These are phyloP conservation scores for Suillus hirtellus DNA, from an alignment of 768 basidiomycete species.

Conservation along the genomic window DNA sequence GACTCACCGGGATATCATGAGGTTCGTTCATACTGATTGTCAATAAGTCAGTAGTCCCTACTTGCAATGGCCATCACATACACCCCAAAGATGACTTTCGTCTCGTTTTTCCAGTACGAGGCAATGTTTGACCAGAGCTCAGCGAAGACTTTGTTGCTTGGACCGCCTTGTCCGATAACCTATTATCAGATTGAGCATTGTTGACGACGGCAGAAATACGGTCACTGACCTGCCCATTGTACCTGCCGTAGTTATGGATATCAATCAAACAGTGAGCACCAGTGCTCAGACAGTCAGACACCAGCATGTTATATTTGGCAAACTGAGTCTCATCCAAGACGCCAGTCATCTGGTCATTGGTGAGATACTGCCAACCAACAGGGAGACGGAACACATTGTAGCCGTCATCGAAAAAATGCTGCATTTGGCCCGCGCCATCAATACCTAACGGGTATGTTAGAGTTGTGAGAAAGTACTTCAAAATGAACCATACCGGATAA, in stretches of 20 bases:
- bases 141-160: constrained; percentile 54
- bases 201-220: not conserved
- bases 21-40: constrained; percentile 60
- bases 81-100: constrained; percentile 50
- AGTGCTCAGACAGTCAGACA: constrained; percentile 39
- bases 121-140: constrained; percentile 55
- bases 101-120: constrained; percentile 42
- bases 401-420: constrained; percentile 52
- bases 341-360: constrained; percentile 39
- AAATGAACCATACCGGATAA: constrained; percentile 37
- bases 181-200: constrained; percentile 13
- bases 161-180: constrained; percentile 66
- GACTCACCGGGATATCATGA: constrained; percentile 48
- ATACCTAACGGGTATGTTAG: constrained; percentile 11
- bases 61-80: constrained; percentile 25
- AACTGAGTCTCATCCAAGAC: constrained; percentile 46
- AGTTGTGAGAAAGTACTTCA: not conserved
- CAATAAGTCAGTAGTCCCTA: not conserved
- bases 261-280: constrained; percentile 58
- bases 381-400: constrained; percentile 64
- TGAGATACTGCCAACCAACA: constrained; percentile 59
- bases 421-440: constrained; percentile 50
- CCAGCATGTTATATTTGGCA: constrained; percentile 50
- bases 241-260: constrained; percentile 63
- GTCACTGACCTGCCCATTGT: constrained; percentile 41